Base-by-base conservation (phyloP, 2,329 filamentous ascomycete genomes). In the Dendryphion nanum region DNA sequence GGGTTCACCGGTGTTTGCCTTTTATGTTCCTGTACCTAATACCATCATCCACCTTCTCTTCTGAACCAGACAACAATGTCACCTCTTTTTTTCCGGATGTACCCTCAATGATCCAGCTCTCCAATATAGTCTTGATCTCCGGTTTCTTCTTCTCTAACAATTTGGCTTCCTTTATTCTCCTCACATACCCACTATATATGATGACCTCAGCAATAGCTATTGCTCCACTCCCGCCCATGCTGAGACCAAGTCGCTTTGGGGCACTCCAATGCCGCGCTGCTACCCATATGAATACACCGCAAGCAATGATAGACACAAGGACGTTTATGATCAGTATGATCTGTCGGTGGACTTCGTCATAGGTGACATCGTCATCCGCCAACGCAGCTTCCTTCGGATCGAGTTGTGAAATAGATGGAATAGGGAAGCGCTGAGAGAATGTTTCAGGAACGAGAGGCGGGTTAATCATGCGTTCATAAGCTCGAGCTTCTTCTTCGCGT, bases 291-390 rank as follows among this genome's bases (percentile, higher is more conserved):
- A 85, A 86, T 2, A 77, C 81, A 3, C 82, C 85, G 35, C 85
- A 86, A 30, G 90, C 87, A 3, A 91, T 71, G 37, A 96, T 86
- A 35, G 88, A 95, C 37, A 95, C 75, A 26, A 96, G 70, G 35
- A 97, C 89, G 63, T 97, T 98, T 55, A 95, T 76, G 35, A 97
- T 89, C 6, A 97, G 73, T 29, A 86, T 82, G 40, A 93, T 70
- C 56, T 93, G 88, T n/a, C 86, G 76, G 60, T 91, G 85, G 1
- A 93, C 74, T 43, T 93, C 86, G 23, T 78, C 76, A 47, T 82
- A 83, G 2, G 81, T 83, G 2, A 85, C 69, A 2, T 84, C 82
- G 45, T 88, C 85, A 7, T 71, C 68, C 47, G 79, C 77, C 4
- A 45, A 35, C 8, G 46, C 41, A 4, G 49, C 47, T 6, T 47